Evolutionary conservation across 345 rosid genomes (phyloP).

Genomic region (Bruguiera gymnorhiza): DNA sequence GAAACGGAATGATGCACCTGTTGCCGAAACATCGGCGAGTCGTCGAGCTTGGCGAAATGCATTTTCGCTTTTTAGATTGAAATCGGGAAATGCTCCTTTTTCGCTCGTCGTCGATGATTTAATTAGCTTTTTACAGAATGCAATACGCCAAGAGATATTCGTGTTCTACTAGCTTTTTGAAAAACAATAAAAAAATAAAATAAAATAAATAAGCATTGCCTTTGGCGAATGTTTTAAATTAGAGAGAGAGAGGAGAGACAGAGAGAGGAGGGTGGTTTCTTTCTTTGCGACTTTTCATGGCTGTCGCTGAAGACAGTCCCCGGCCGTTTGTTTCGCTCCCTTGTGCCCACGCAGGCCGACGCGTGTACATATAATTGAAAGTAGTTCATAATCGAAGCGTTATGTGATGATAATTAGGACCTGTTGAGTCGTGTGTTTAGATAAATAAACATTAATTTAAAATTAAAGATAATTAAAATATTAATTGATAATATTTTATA

Average conservation of each 20-base stretch:
- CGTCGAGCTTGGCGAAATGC: slow-evolving; percentile 75
- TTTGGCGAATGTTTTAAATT: neutral
- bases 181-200: neutral
- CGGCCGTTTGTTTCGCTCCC: neutral
- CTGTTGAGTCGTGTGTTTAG: no score
- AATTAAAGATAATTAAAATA: no score
- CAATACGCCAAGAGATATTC: slow-evolving; percentile 7
- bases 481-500: no score
- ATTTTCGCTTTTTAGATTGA: slow-evolving; percentile 17
- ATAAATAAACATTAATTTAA: no score
- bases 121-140: no score
- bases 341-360: neutral
- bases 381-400: no score
- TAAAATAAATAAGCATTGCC: no score
- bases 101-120: slow-evolving; percentile 1
- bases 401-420: no score
- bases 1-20: slow-evolving; percentile 39
- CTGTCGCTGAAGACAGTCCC: slow-evolving; percentile 24
- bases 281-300: slow-evolving; percentile 51
- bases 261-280: neutral
- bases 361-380: no score
- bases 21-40: slow-evolving; percentile 85
- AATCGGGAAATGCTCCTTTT: slow-evolving; percentile 17
- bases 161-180: neutral
- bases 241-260: neutral